Evolutionary conservation across 352 stramenopile genomes (phyloP).

Genomic region (Phytopythium ostracodes): DNA sequence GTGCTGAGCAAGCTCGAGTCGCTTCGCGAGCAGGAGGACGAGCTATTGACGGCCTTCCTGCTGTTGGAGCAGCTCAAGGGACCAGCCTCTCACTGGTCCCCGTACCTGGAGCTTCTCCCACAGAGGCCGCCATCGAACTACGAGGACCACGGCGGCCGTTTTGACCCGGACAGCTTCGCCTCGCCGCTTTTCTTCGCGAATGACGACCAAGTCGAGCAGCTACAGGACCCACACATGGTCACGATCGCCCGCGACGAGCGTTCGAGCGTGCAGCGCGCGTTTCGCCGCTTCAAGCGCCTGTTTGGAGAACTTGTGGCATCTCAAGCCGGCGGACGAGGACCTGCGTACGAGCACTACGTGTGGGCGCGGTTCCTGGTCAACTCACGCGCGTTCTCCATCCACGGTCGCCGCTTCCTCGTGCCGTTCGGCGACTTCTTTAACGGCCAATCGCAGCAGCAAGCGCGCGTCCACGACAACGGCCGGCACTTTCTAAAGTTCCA

Average conservation of each 20-base stretch:
- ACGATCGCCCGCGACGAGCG: constrained; percentile 21
- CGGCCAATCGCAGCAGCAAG: constrained; percentile 36
- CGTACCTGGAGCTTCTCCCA: constrained; percentile 56
- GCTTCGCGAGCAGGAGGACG: constrained; percentile 30
- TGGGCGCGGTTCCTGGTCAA: constrained; percentile 62
- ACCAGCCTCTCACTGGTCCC: constrained; percentile 34
- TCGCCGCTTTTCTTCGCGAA: constrained; percentile 43
- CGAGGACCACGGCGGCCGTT: not conserved
- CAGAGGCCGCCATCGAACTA: constrained; percentile 8
- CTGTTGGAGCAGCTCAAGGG: constrained; percentile 46
- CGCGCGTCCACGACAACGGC: constrained; percentile 30
- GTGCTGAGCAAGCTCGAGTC: constrained; percentile 34
- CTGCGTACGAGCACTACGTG: constrained; percentile 21
- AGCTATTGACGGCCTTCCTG: constrained; percentile 63
- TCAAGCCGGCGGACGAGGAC: not conserved
- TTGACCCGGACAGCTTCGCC: not conserved
- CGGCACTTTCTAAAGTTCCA: constrained; percentile 63
- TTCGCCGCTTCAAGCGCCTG: constrained; percentile 40
- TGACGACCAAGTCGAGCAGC: constrained; percentile 17
- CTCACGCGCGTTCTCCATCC: constrained; percentile 78
- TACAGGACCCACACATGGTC: constrained; percentile 51
- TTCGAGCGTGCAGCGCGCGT: constrained; percentile 18
- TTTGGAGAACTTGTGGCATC: constrained; percentile 19
- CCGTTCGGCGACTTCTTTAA: constrained; percentile 90
- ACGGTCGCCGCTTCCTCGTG: constrained; percentile 67